These are phyloP conservation scores for Magnaporthiopsis rhizophila DNA, from an alignment of 2,329 filamentous ascomycete genomes.

Conservation along the genomic window DNA sequence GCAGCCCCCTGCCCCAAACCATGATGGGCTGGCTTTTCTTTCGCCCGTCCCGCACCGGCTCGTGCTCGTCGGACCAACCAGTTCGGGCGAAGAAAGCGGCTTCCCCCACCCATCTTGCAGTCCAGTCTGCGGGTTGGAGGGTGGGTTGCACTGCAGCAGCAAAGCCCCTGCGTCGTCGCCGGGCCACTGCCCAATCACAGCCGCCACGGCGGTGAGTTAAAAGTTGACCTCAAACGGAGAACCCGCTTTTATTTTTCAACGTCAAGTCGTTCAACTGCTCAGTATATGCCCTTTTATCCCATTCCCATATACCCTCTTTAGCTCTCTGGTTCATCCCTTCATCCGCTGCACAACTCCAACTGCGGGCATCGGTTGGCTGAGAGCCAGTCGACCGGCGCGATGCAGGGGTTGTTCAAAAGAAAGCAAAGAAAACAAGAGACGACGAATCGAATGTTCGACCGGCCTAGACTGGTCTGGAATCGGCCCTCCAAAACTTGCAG, in stretches of 20 bases:
- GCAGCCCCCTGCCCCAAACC: slow-evolving; percentile 1
- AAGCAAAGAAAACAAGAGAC: not conserved
- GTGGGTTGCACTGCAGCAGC: not conserved
- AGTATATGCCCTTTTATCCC: not conserved
- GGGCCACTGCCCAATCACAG: slow-evolving; percentile 10
- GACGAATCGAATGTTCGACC: not conserved
- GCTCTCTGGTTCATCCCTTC: not conserved
- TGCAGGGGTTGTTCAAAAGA: not conserved
- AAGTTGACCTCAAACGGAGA: slow-evolving; percentile 33
- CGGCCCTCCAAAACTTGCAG: not conserved
- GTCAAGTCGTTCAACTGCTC: not conserved
- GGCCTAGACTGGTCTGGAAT: not conserved
- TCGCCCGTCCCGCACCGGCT: slow-evolving; percentile 13
- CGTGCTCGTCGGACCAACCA: no score
- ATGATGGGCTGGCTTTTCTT: slow-evolving; percentile 8
- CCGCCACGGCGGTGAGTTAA: slow-evolving; percentile 20
- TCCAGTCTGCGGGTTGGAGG: not conserved
- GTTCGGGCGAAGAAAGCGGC: no score
- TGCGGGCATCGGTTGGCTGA: not conserved
- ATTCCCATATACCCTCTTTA: not conserved
- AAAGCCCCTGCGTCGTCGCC: not conserved
- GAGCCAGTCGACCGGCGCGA: not conserved
- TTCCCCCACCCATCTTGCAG: not conserved
- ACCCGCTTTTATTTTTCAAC: slow-evolving; percentile 2
- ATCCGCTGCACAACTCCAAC: not conserved